phyloP scores from a whole-genome alignment of 2,329 filamentous ascomycete genomes.

The Colletotrichum sp. region DNA sequence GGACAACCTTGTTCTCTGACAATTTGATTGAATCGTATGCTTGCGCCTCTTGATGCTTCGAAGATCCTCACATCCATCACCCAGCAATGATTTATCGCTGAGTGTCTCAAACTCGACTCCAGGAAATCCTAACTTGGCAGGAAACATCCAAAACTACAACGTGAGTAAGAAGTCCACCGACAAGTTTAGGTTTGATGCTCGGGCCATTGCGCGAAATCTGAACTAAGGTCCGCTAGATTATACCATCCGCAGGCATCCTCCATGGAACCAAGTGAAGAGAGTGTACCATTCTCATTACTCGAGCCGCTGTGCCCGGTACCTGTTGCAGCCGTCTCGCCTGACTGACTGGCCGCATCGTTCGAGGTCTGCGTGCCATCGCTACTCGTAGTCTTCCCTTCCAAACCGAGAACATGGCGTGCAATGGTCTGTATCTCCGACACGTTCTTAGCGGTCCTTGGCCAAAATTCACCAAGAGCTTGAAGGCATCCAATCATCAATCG shows the following conservation, averaged over 20 bases:
- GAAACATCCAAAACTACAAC: fast-evolving
- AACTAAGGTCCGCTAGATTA: background rate
- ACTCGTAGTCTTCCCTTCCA: background rate
- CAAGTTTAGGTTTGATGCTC: background rate
- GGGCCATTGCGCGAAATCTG: background rate
- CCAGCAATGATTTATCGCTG: fast-evolving
- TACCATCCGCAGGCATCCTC: conserved; percentile 15
- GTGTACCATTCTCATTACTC: background rate
- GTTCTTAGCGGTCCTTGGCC: conserved; percentile 40
- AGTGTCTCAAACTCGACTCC: background rate
- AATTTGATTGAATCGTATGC: background rate
- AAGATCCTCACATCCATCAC: fast-evolving
- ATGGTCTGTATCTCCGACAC: conserved; percentile 44
- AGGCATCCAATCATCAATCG: conserved; percentile 46
- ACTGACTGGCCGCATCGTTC: background rate
- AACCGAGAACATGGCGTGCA: conserved; percentile 33
- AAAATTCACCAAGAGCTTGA: conserved; percentile 37
- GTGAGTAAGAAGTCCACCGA: background rate
- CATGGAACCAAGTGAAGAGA: background rate
- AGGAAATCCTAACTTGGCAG: fast-evolving
- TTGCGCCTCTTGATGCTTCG: fast-evolving
- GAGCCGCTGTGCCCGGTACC: background rate
- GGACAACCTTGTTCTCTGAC: fast-evolving
- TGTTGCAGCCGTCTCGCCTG: background rate
- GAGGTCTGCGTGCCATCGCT: background rate